Base-by-base conservation (phyloP, 352 stramenopile species). In the Globisporangium okanoganense region DNA sequence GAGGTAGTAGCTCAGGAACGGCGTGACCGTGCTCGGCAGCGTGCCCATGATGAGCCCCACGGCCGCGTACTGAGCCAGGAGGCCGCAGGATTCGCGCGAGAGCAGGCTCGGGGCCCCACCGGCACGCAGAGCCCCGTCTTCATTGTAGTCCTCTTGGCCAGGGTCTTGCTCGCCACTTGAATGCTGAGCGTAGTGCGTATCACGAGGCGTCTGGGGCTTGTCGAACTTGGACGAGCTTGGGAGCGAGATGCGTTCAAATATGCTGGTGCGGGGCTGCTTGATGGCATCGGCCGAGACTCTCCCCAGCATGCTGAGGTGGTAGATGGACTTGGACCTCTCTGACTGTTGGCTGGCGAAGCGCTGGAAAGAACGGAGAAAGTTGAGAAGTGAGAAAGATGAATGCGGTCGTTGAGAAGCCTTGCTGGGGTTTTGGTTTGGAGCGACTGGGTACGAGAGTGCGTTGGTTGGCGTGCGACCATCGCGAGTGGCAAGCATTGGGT, bases 1-100 rank as follows among this genome's bases (percentile, higher is more conserved):
- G 57, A 86, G 70, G 62, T 86, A 86, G 55, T 78, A 75, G 56
- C 73, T 67, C 43, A 88, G 56, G 60, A 84, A 85, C 24, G 79
- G 79, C 43, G 80, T 83, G 43, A 85, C 69, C 25, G 74, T 67
- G 35, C 71, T 76, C 45, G 73, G 75, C 24, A 87, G 61, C 54
- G 74, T 51, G 2, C 77, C 75, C 38, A 79, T 66, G 24, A 88
- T 73, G 44, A 88, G 56, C 8, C 79, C 79, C 27, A 87, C 73
- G 18, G 74, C 69, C 12, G 71, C 76, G 53, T 88, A 88, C 44
- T 85, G 79, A 16, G 66, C 61, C 14, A 87, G 57, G 16, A 88
- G 66, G 22, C 79, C 79, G n/a, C 83, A 76, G 56, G 79, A 79
- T 36, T 80, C 56, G 20, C 56, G 49, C n/a, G 73, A 79, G 20